These are phyloP conservation scores for Nepenthes gracilis DNA, from an alignment of 148 eudicot genomes.

Conservation along the genomic window DNA sequence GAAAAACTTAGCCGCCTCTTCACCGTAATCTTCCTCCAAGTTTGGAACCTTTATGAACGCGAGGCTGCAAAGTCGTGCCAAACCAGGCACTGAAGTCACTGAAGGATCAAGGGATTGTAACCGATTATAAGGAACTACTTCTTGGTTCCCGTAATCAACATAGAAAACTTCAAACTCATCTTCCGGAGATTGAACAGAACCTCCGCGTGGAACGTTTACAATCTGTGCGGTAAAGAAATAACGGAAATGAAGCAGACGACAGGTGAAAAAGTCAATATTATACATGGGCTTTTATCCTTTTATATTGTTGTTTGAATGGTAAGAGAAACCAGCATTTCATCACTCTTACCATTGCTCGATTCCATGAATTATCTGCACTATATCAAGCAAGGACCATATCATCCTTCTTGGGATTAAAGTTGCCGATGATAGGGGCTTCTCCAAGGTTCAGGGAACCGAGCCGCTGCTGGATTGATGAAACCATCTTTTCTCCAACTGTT, in stretches of 20 bases:
- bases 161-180: constrained; percentile 88
- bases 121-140: constrained; percentile 53
- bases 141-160: constrained; percentile 93
- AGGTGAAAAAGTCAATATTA: neutral
- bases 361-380: constrained; percentile 86
- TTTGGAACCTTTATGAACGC: constrained; percentile 74
- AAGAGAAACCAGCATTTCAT: neutral
- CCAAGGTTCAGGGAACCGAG: constrained; percentile 59
- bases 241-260: neutral
- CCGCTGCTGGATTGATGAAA: constrained; percentile 68
- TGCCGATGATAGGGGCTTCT: constrained; percentile 65
- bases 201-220: constrained; percentile 65
- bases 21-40: constrained; percentile 77
- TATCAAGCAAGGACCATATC: constrained; percentile 85
- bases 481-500: constrained; percentile 51
- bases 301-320: neutral
- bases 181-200: constrained; percentile 36
- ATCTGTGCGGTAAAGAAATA: constrained; percentile 8
- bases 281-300: neutral
- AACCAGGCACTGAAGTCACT: constrained; percentile 48
- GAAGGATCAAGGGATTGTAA: constrained; percentile 67
- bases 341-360: constrained; percentile 70
- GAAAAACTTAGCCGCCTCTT: constrained; percentile 67
- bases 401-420: constrained; percentile 81
- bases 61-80: constrained; percentile 80